Evolutionary conservation across 1,284 basidiomycete species (phyloP).

Genomic region (Cutaneotrichosporon dermatis): DNA sequence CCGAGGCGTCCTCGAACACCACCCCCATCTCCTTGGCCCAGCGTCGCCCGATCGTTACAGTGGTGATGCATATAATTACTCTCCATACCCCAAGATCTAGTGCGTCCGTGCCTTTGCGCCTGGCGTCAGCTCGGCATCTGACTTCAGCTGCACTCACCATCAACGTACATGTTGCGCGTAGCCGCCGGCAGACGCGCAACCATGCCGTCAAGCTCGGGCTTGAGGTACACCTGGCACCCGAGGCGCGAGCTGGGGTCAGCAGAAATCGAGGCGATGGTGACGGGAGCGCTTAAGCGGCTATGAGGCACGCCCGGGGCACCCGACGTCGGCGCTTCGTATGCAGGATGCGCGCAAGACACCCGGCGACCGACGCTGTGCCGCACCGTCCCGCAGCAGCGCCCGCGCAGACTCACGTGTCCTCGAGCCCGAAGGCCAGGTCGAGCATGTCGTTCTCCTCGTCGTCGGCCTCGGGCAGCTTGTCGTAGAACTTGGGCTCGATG

Average conservation of each 20-base stretch:
- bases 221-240: constrained; percentile 77
- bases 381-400: no score
- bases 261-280: not conserved
- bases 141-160: constrained; percentile 59
- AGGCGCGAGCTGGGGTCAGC: constrained; percentile 58
- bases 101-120: constrained; percentile 10
- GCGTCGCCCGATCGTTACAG: not conserved
- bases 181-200: constrained; percentile 81
- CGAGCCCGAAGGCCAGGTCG: constrained; percentile 94
- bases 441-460: constrained; percentile 99
- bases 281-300: no score
- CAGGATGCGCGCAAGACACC: no score
- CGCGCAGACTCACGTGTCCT: constrained; percentile 86
- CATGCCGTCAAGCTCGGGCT: constrained; percentile 78
- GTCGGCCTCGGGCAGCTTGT: constrained; percentile 80
- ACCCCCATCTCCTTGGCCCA: not conserved
- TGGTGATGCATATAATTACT: constrained; percentile 6
- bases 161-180: constrained; percentile 96
- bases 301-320: no score
- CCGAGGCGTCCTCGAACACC: not conserved
- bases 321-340: no score
- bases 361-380: constrained; percentile 54
- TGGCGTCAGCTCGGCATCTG: constrained; percentile 1
- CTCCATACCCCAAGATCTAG: constrained; percentile 1
- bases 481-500: constrained; percentile 74